Evolutionary conservation across 2,329 filamentous ascomycete genomes (phyloP), one percentile per base, ranked within the genome.

Genomic region (Neofusicoccum kwambonambiense): DNA sequence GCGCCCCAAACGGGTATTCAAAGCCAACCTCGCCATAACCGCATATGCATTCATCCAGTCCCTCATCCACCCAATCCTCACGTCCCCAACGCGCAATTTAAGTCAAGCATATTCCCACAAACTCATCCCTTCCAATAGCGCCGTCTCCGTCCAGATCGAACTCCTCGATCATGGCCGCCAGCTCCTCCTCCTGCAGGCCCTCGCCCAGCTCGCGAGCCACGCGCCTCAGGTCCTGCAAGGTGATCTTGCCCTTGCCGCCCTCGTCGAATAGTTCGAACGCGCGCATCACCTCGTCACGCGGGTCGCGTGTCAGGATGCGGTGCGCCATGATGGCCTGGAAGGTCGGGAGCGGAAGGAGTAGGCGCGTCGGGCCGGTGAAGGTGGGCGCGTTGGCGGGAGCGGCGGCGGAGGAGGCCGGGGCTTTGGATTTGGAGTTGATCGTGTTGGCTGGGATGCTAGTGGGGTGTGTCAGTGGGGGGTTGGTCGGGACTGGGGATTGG

Each of bases 91-190:
- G 4, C 27, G 27, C 27, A 7, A 5, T 64, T 68, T 62, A 72
- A 22, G 80, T 80, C 76, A 88, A 79, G 75, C 87, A 89, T 69
- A 89, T 89, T n/a, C 84, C 83, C 70, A 89, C 80, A 79, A 89
- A 89, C 66, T 87, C 87, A 66, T 89, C 87, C 71, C 84, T 76
- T 54, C 82, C 84, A 69, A 89, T 88, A 65, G 84, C 93, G 11
- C 93, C 93, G 71, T 96, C 96, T 1, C 92, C 94, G 74, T 96
- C 91, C 69, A 97, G 84, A 80, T 99, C 95, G 81, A 98, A 96
- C 78, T 98, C 94, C 74, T 97, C 93, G 80, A 99, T 95, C 95
- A 99, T 99, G 69, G 93, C 93, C 70, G 87, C 84, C 67, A 99
- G 83, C 77, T 99, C 95, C 72, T 96, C 91, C 74, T 99, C 94